Percentiles rank a stretch among this genome's conserved stretches.
Evolutionary conservation across 768 basidiomycete species (phyloP).

Genomic region (Clavulina sp.): DNA sequence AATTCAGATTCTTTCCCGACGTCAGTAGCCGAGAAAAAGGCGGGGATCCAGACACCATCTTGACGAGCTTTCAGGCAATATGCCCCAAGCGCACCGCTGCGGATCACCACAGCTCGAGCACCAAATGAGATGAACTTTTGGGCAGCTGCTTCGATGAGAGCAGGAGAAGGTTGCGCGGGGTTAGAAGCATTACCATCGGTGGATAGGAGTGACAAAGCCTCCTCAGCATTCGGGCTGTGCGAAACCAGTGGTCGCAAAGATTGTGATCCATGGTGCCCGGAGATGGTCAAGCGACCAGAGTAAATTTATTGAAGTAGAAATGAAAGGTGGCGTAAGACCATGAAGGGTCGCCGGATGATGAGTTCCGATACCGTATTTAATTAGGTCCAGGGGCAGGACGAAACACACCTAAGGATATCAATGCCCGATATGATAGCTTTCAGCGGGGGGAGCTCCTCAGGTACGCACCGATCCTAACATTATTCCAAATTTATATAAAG

Average conservation of each 20-base stretch:
- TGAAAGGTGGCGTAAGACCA: no score
- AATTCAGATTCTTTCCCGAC: no score
- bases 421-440: conserved; percentile 39
- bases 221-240: conserved; percentile 68
- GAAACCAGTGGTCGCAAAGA: not conserved
- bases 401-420: conserved; percentile 44
- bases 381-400: no score
- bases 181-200: no score
- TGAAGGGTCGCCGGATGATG: no score
- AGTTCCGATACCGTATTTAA: no score
- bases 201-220: conserved; percentile 53
- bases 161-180: conserved; percentile 27
- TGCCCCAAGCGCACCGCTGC: conserved; percentile 56
- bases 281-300: no score
- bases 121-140: conserved; percentile 41
- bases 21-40: conserved; percentile 43
- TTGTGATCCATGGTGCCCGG: not conserved
- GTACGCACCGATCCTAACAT: conserved; percentile 54
- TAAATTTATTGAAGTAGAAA: no score
- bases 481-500: no score
- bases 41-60: conserved; percentile 44
- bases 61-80: conserved; percentile 36
- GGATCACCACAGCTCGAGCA: conserved; percentile 50
- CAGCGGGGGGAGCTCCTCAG: conserved; percentile 58
- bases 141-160: conserved; percentile 50